Base-by-base conservation (phyloP, 1,284 basidiomycete genomes). In the Cutaneotrichosporon sp. region DNA sequence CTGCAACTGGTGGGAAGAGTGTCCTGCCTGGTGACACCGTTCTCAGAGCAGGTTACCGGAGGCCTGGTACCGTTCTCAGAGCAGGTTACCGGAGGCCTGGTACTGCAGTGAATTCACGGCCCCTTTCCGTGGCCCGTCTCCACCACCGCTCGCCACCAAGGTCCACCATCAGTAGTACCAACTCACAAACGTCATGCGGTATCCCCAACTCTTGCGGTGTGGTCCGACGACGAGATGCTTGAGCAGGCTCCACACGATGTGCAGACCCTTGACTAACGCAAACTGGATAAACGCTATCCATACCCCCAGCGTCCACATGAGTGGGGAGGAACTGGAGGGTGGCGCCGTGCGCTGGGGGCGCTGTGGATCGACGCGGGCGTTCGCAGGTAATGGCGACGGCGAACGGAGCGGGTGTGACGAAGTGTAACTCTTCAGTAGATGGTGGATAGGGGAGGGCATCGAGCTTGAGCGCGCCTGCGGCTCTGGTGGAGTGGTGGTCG, bases 141-240 rank as follows among this genome's bases (percentile, higher is more conserved):
- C 34, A 36, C 34, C 34, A 13, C 34, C 34, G 34, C 26, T 26
- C 34, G 34, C 34, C 34, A 36, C 34, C 34, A 13, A 13, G 34
- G 34, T 14, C 4, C 32, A 11, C n/a, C 16, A 26, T 32, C 21
- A 40, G 13, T n/a, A 32, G 38, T 7, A 13, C 7, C 21, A 0
- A 70, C 68, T 66, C 59, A 74, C 70, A 61, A 76, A 73, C 22
- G 78, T 80, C 78, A 80, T 78, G 66, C 81, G 62, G 70, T 81
- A 79, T 7, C 81, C 81, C 81, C 81, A 82, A 51, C 73, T 76
- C 59, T 76, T 73, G 55, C 80, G 68, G 47, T 76, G 71, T 0
- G 79, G 78, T 5, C 81, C 80, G 42, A 74, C 68, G 4, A 79
- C 31, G 55, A 75, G 67, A 65, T 79, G 79, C 46, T 65, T 70